Evolutionary conservation across 169 alveolate genomes (phyloP), one percentile per base, ranked within the genome.

Genomic region (Babesia caballi): DNA sequence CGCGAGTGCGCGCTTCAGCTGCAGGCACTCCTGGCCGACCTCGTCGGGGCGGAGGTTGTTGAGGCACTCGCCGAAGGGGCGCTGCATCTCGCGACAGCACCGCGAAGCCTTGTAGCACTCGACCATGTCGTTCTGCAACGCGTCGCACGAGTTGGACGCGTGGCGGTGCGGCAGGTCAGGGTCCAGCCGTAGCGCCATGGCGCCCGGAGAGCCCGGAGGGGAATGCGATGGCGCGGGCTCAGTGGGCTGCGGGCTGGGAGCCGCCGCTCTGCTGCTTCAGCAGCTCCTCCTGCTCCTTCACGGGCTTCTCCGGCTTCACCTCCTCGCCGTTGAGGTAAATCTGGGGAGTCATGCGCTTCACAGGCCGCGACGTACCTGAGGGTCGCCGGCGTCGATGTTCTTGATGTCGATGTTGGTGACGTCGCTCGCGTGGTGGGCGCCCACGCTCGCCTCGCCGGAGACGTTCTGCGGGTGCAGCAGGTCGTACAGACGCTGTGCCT

Each of bases 81-180:
- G 30, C 21, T 88, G 59, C 35, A 56, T 59, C 63, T 73, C 84
- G 35, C 83, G 63, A 73, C 87, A 84, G 71, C 94, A 90, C 44
- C 78, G 71, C 15, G 89, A 75, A 15, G 76, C 74, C 85, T 90
- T 85, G 83, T 88, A 90, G 73, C 94, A 90, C 49, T 89, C 87
- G 40, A 90, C 69, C 88, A 90, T 71, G 40, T 90, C 94, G 35
- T 75, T 83, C 38, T 84, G 70, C 23, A 90, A 59, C 56, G 80
- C 71, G 47, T 82, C 86, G 66, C 94, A 90, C 23, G 94, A 90
- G 66, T 90, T 90, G 25, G 93, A 85, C 57, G 94, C 92, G 67
- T 83, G 76, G 36, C 94, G 52, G 70, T 90, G 94, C 28, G 94
- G 94, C 49, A 61, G 78, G 82, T 90, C 94, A 15, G 87, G 70